A percentile compares a stretch with the other conserved stretches of the same genome.
Evolutionary conservation across 192 early-diverging fungal genomes (phyloP).

Genomic region (Backusella tarrabulga): DNA sequence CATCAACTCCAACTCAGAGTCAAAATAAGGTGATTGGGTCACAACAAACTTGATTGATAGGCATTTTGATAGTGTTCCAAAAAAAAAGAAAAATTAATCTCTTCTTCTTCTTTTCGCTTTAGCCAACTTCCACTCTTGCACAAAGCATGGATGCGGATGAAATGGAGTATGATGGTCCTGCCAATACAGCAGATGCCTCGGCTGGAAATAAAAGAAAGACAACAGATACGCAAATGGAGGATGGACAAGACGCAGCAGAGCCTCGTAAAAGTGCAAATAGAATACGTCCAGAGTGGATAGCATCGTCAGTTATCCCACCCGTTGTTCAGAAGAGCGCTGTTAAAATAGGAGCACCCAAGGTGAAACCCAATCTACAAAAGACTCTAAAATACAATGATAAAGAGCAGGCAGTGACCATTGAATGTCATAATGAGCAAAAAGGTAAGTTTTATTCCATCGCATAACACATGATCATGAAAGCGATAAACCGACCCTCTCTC

Average conservation of each 20-base stretch:
- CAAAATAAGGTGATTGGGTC: background rate
- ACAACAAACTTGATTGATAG: background rate
- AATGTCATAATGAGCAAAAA: conserved; percentile 31
- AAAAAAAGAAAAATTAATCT: background rate
- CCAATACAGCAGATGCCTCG: background rate
- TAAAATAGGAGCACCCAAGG: conserved; percentile 45
- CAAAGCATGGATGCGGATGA: background rate
- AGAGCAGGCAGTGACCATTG: conserved; percentile 20
- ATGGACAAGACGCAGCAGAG: background rate
- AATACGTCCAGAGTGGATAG: conserved; percentile 29
- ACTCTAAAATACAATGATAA: background rate
- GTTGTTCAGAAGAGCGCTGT: conserved; percentile 43
- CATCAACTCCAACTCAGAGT: background rate
- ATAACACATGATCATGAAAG: conserved; percentile 4
- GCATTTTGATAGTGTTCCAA: background rate
- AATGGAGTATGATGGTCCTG: conserved; percentile 36
- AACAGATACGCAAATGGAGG: background rate
- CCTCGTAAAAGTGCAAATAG: background rate
- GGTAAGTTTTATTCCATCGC: background rate
- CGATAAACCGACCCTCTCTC: background rate
- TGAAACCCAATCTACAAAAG: conserved; percentile 38
- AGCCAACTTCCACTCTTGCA: background rate
- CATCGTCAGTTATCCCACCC: conserved; percentile 39
- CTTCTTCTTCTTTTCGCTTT: background rate
- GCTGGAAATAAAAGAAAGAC: conserved; percentile 52